Percentiles rank a stretch among this genome's conserved stretches.
Conservation (phyloP, 257 asterid species). For the Coffea canephora region DNA sequence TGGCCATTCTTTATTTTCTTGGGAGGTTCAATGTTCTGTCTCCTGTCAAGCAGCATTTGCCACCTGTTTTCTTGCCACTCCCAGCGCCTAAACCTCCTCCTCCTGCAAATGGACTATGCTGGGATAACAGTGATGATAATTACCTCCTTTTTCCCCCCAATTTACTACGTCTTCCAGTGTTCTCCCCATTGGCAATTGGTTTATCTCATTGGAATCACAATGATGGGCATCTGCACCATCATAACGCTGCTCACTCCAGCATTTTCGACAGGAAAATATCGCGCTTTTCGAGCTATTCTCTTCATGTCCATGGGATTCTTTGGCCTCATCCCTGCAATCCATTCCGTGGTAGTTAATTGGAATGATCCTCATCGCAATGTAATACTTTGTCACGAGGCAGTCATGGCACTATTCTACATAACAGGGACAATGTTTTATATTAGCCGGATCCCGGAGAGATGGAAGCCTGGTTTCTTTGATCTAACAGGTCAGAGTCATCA, state of each 20-base stretch:
- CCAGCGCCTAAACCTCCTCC: constrained; percentile 40
- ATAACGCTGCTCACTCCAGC: constrained; percentile 67
- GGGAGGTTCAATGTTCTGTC: constrained; percentile 86
- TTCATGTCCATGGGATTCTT: constrained; percentile 85
- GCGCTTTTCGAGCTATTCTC: constrained; percentile 64
- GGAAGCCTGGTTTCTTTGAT: constrained; percentile 92
- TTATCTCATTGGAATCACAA: constrained; percentile 67
- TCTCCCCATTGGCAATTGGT: constrained; percentile 71
- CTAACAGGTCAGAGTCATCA: constrained; percentile 96
- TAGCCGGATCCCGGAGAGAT: constrained; percentile 70
- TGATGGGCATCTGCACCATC: constrained; percentile 68
- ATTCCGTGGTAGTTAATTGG: constrained; percentile 65
- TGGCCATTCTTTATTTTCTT: constrained; percentile 92
- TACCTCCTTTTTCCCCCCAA: constrained; percentile 94
- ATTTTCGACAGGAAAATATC: constrained; percentile 49
- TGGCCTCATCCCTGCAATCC: constrained; percentile 79
- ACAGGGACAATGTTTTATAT: constrained; percentile 67
- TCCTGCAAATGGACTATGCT: constrained; percentile 76
- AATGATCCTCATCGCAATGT: constrained; percentile 61
- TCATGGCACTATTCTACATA: constrained; percentile 75
- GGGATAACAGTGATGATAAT: constrained; percentile 94
- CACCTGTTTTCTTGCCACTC: constrained; percentile 94
- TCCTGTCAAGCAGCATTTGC: constrained; percentile 78
- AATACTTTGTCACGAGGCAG: constrained; percentile 56
- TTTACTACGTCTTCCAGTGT: constrained; percentile 90